Evolutionary conservation across 2,329 filamentous ascomycete species (phyloP).

Genomic region (Sarocladiaceae sp.): DNA sequence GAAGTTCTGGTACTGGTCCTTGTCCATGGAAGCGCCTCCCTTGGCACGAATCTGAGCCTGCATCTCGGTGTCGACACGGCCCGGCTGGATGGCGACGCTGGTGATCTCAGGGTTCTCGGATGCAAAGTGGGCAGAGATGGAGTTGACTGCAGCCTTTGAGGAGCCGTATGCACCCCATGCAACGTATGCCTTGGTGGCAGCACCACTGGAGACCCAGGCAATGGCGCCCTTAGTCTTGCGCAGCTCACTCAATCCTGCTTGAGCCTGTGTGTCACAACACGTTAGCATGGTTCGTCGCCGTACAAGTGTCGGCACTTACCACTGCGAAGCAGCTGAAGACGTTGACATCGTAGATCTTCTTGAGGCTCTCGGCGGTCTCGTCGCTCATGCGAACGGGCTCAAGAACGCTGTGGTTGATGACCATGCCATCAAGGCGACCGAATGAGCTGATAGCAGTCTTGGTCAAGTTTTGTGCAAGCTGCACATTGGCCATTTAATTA

Average conservation of each 20-base stretch:
- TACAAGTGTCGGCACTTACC: constrained; percentile 42
- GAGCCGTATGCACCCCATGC: constrained; percentile 81
- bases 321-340: constrained; percentile 79
- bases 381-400: constrained; percentile 71
- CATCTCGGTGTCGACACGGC: constrained; percentile 87
- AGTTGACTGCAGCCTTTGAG: constrained; percentile 79
- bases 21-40: constrained; percentile 45
- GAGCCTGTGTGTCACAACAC: constrained; percentile 49
- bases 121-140: constrained; percentile 67
- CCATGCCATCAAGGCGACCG: constrained; percentile 70
- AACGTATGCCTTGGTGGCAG: constrained; percentile 60
- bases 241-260: constrained; percentile 66
- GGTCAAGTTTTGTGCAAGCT: neutral
- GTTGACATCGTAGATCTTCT: constrained; percentile 73
- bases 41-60: constrained; percentile 72
- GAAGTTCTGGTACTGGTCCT: constrained; percentile 63
- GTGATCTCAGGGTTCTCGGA: constrained; percentile 75
- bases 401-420: constrained; percentile 84
- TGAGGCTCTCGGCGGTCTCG: constrained; percentile 69
- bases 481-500: neutral
- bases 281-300: neutral
- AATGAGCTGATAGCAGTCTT: constrained; percentile 60
- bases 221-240: constrained; percentile 66
- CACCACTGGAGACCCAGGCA: constrained; percentile 77
- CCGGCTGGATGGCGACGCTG: constrained; percentile 69